A percentile compares a stretch with the other conserved stretches of the same genome.
These are phyloP conservation scores for Teratosphaeria destructans DNA, from an alignment of 2,329 filamentous ascomycete species.

Conservation along the genomic window DNA sequence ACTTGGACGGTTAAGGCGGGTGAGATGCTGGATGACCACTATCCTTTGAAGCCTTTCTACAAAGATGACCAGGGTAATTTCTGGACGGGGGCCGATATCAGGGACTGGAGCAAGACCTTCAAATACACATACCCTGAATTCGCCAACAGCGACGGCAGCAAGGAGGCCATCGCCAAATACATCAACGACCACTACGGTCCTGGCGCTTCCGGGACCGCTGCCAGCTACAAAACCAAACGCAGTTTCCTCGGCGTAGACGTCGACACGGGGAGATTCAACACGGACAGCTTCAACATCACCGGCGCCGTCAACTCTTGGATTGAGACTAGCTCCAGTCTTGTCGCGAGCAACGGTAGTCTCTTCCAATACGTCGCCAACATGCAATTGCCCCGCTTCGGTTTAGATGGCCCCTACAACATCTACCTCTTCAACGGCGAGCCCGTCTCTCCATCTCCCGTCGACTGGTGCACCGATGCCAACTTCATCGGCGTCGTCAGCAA, in stretches of 20 bases:
- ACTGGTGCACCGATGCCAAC: slow-evolving; percentile 44
- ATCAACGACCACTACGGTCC: slow-evolving; percentile 48
- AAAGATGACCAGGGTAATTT: slow-evolving; percentile 46
- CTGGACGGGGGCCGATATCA: slow-evolving; percentile 56
- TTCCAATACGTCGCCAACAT: slow-evolving; percentile 63
- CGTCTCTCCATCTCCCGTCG: slow-evolving; percentile 28
- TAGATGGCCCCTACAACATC: slow-evolving; percentile 53
- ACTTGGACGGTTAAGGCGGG: slow-evolving; percentile 22
- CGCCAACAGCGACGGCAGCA: slow-evolving; percentile 26
- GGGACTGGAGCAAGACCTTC: slow-evolving; percentile 47
- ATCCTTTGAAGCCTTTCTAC: slow-evolving; percentile 51
- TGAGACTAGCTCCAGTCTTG: background rate
- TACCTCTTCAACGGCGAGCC: slow-evolving; percentile 56
- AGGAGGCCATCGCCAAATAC: slow-evolving; percentile 32
- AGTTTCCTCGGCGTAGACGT: slow-evolving; percentile 2
- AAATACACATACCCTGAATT: slow-evolving; percentile 66
- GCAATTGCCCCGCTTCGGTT: slow-evolving; percentile 48
- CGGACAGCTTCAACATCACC: background rate
- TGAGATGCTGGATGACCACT: slow-evolving; percentile 10
- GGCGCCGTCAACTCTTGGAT: background rate
- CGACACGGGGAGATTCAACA: background rate
- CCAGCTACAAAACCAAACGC: slow-evolving; percentile 9
- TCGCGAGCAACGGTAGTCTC: slow-evolving; percentile 34
- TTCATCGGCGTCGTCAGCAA: slow-evolving; percentile 52
- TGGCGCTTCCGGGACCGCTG: slow-evolving; percentile 20